phyloP scores from a whole-genome alignment of 2,329 filamentous ascomycete genomes.

The Hypocreales sp. region DNA sequence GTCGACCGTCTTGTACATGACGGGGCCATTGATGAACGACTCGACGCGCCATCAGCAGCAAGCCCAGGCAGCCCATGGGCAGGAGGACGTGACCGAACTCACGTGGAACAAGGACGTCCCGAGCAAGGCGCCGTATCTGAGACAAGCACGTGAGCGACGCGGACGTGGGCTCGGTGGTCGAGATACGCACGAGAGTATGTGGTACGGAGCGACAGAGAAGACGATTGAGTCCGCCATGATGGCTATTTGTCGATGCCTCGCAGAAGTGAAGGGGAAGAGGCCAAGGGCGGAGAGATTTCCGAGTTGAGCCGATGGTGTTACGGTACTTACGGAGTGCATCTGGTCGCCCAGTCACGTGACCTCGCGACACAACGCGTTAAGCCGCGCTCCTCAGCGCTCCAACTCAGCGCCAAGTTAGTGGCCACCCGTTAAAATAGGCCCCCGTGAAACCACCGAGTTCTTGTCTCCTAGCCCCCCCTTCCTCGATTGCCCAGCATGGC shows the following conservation, averaged over 20 bases:
- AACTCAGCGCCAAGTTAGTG: too few species aligned
- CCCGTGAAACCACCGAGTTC: too few species aligned
- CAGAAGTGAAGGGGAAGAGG: too few species aligned
- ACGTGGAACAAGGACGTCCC: slow-evolving; percentile 81
- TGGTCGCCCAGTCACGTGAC: slow-evolving; percentile 17
- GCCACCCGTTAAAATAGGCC: too few species aligned
- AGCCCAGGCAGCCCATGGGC: neutral
- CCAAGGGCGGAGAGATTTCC: too few species aligned
- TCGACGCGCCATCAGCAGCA: slow-evolving; percentile 12
- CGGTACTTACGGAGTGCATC: too few species aligned
- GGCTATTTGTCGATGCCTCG: neutral
- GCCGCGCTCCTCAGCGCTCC: too few species aligned
- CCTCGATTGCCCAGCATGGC: slow-evolving; percentile 68
- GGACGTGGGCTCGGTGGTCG: neutral
- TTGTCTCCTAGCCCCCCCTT: too few species aligned
- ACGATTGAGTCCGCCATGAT: slow-evolving; percentile 35
- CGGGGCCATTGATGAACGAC: slow-evolving; percentile 61
- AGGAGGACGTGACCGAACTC: slow-evolving; percentile 4
- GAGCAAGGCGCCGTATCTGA: slow-evolving; percentile 73
- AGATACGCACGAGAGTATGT: slow-evolving; percentile 52
- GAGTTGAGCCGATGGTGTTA: too few species aligned
- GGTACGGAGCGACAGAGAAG: slow-evolving; percentile 55
- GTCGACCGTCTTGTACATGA: slow-evolving; percentile 63
- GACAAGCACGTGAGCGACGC: neutral
- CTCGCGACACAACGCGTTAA: too few species aligned